Conservation (phyloP, 2,329 filamentous ascomycete species). For the Metarhizium brunneum region DNA sequence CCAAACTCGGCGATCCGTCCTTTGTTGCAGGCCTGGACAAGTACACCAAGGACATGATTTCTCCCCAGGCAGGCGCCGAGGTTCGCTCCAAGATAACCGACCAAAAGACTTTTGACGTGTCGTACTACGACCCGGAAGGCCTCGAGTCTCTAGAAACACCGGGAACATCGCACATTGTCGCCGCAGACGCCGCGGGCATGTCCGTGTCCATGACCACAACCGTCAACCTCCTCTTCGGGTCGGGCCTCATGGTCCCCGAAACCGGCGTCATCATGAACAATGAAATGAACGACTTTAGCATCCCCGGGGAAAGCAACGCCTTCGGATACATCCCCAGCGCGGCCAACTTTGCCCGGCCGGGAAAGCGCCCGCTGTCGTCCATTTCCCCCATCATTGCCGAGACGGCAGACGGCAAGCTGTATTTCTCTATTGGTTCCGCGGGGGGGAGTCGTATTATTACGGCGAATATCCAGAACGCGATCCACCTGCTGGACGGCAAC, state of each 20-base stretch:
- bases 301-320: constrained; percentile 59
- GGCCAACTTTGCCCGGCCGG: constrained; percentile 65
- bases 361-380: constrained; percentile 70
- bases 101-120: constrained; percentile 25
- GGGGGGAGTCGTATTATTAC: constrained; percentile 83
- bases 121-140: constrained; percentile 35
- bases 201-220: constrained; percentile 73
- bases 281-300: constrained; percentile 65
- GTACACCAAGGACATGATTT: constrained; percentile 55
- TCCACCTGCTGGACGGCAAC: constrained; percentile 61
- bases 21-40: constrained; percentile 54
- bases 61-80: constrained; percentile 48
- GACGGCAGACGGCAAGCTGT: constrained; percentile 56
- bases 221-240: constrained; percentile 73
- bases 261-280: constrained; percentile 68
- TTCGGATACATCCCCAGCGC: constrained; percentile 71
- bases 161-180: constrained; percentile 58
- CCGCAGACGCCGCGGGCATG: constrained; percentile 60
- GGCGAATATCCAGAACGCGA: constrained; percentile 66
- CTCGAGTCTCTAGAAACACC: constrained; percentile 48
- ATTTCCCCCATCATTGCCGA: constrained; percentile 74
- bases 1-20: constrained; percentile 64
- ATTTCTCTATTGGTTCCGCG: constrained; percentile 65
- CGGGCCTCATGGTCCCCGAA: constrained; percentile 65
- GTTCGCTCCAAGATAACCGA: constrained; percentile 37